Percentiles rank a stretch among this genome's conserved stretches.
Conservation (phyloP, 371 early-diverging fungal species). For the Vairimorpha apis region DNA sequence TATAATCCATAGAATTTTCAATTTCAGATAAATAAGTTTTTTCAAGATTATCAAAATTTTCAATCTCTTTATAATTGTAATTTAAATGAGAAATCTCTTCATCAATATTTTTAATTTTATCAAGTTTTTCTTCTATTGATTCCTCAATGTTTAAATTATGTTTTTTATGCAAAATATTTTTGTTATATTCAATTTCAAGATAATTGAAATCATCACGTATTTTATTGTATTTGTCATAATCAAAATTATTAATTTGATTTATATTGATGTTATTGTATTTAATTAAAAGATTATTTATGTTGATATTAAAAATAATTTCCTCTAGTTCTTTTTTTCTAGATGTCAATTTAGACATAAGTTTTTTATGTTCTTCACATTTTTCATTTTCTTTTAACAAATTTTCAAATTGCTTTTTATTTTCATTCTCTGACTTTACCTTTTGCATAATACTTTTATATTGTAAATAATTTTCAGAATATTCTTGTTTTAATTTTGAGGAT, state of each 20-base stretch:
- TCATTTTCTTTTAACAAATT: conserved; percentile 30
- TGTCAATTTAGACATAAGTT: conserved; percentile 14
- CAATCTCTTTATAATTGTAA: no score
- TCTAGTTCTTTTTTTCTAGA: conserved; percentile 10
- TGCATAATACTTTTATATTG: conserved; percentile 35
- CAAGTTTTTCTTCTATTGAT: not conserved
- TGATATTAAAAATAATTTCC: conserved; percentile 8
- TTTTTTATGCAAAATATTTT: not conserved
- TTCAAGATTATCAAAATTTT: not conserved
- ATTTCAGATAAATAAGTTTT: no score
- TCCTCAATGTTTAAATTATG: not conserved
- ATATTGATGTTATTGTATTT: not conserved
- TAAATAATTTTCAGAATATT: conserved; percentile 46
- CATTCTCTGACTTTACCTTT: conserved; percentile 47
- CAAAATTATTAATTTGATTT: no score
- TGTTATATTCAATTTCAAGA: no score
- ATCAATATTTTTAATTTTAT: not conserved
- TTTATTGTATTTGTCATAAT: no score
- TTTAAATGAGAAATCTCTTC: not conserved
- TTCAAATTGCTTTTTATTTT: conserved; percentile 36
- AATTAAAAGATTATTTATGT: not conserved
- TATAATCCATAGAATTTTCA: no score
- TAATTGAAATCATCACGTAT: no score
- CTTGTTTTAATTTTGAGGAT: conserved; percentile 58
- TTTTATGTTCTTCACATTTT: conserved; percentile 40